Evolutionary conservation across 495 filamentous ascomycete species (phyloP), one percentile per base, ranked within the genome.

Genomic region (Tuber microsphaerosporum): DNA sequence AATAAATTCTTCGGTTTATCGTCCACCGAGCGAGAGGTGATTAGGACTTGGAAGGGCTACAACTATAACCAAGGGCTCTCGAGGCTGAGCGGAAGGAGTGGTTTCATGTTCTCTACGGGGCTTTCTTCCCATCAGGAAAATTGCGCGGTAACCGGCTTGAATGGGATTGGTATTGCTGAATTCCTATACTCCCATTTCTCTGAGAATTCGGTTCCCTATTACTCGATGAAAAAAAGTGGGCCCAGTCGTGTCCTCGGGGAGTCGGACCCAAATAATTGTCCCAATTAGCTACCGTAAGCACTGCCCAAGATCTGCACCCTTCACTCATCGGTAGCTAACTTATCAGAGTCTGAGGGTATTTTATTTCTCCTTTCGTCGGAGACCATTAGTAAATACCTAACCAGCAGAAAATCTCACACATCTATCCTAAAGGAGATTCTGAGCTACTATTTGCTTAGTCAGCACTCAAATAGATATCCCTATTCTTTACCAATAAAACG

Each of bases 391-490:
- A 8, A n/a, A n/a, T 7, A 51, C 22, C 48, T 51, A 12, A n/a
- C 20, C 48, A 51, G 22, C 22, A 9, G 20, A 51, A 51, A 51
- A n/a, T 12, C 34, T 37, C 34, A 37, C 34, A 37, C 34, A 37
- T 1, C 22, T 51, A 51, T n/a, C 48, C 48, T 16, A 61, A 61
- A 16, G 10, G n/a, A 1, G 26, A 1, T 31, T 2, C 26, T 1
- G n/a, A 16, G 51, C n/a, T 61, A 61, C 51, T 61, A 61, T 61
- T 61, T 26, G n/a, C 51, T 61, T 61, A 61, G 51, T 61, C 51
- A 61, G 31, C 51, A 26, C 26, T 61, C 12, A 61, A 31, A 31
- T 10, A 61, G 46, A 48, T 22, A 31, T 3, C 14, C 31, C 6
- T 31, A 56, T n/a, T 6, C 9, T 56, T 56, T 56, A 0, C 22